A percentile compares a stretch with the other conserved stretches of the same genome.
Evolutionary conservation across 2,329 filamentous ascomycete species (phyloP).

Genomic region (Verticillium nonalfalfae): DNA sequence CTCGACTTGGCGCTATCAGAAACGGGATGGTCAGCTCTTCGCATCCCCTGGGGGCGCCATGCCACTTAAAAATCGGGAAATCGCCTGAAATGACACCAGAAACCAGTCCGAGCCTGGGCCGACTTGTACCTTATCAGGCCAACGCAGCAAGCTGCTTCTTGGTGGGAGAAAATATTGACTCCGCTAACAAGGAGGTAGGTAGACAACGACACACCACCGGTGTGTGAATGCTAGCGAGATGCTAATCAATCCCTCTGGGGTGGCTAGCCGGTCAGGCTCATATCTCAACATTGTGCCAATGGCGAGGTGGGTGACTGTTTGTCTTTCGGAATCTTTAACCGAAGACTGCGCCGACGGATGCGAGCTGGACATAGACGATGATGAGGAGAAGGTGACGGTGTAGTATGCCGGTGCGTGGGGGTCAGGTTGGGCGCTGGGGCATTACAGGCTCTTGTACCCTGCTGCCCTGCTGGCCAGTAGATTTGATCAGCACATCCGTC

Average conservation of each 20-base stretch:
- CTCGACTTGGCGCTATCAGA: neutral
- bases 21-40: neutral
- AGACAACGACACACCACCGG: neutral
- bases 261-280: neutral
- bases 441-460: neutral
- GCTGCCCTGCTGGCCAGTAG: neutral
- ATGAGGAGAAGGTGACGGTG: neutral
- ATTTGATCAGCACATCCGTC: neutral
- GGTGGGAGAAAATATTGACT: neutral
- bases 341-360: neutral
- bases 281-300: neutral
- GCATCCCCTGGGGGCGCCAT: neutral
- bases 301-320: neutral
- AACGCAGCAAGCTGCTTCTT: neutral
- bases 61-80: neutral
- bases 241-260: neutral
- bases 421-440: neutral
- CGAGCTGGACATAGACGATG: neutral
- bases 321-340: neutral
- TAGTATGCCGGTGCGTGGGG: neutral
- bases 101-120: neutral
- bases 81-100: neutral
- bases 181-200: neutral
- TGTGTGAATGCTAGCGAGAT: neutral
- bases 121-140: neutral